A percentile compares a stretch with the other conserved stretches of the same genome.
Evolutionary conservation across 2,329 filamentous ascomycete species (phyloP).

Genomic region (Aspergillus flavus): DNA sequence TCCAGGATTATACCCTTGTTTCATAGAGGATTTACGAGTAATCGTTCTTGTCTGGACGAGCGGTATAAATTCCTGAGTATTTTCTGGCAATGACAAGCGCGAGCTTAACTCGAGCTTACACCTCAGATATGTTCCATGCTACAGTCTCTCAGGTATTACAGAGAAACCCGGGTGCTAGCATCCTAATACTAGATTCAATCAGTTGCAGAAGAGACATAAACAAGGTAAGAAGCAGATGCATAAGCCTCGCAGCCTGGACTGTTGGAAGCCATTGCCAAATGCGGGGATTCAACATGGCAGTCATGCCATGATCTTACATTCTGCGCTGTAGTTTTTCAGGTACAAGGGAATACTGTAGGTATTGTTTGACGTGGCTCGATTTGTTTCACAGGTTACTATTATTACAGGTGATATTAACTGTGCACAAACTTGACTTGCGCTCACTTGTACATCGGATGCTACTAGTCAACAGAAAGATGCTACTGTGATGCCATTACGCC

Average conservation of each 20-base stretch:
- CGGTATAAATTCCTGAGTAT: neutral
- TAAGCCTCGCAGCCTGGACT: conserved; percentile 1
- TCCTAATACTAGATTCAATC: neutral
- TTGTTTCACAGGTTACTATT: neutral
- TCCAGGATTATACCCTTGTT: neutral
- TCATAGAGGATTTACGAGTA: neutral
- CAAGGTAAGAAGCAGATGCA: neutral
- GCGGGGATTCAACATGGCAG: conserved; percentile 13
- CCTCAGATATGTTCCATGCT: neutral
- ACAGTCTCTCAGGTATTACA: neutral
- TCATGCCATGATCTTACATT: conserved; percentile 13
- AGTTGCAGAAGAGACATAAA: neutral
- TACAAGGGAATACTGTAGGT: conserved; percentile 1
- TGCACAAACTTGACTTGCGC: neutral
- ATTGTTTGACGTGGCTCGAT: conserved; percentile 18
- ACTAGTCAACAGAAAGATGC: neutral
- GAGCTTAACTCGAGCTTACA: neutral
- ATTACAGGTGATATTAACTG: neutral
- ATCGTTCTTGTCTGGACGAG: neutral
- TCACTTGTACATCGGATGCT: neutral
- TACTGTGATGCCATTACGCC: conserved; percentile 3
- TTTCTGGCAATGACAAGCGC: neutral
- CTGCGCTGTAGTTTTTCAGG: conserved; percentile 10
- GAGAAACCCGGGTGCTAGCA: conserved; percentile 1
- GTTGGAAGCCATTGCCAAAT: conserved; percentile 14